phyloP scores from a whole-genome alignment of 2,329 filamentous ascomycete genomes.

The Daldinia sp. region DNA sequence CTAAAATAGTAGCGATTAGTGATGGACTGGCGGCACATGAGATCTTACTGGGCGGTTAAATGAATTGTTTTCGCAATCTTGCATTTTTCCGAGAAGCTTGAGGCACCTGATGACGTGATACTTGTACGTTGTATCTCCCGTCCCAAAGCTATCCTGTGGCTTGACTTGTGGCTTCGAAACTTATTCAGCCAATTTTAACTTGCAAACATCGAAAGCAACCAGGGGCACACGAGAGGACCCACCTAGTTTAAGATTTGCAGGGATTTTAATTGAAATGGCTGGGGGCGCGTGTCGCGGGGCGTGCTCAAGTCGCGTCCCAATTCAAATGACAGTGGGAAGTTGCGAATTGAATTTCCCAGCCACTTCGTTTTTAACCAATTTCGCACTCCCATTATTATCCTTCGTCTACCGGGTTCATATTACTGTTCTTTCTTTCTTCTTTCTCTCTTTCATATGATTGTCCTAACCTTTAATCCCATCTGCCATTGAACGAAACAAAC shows the following conservation, averaged over 20 bases:
- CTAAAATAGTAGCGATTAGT: conserved; percentile 4
- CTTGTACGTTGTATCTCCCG: neutral
- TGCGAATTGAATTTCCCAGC: conserved; percentile 45
- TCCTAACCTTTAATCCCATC: conserved; percentile 22
- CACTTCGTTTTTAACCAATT: conserved; percentile 45
- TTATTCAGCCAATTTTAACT: neutral
- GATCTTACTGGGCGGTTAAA: conserved; percentile 17
- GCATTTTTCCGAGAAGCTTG: conserved; percentile 1
- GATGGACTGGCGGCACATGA: conserved; percentile 10
- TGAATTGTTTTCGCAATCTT: conserved; percentile 20
- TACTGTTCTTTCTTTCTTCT: conserved; percentile 26
- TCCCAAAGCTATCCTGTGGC: neutral
- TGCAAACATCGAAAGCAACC: neutral
- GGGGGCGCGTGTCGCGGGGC: conserved; percentile 39
- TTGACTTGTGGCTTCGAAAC: conserved; percentile 1
- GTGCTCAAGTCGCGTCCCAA: conserved; percentile 31
- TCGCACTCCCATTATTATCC: conserved; percentile 39
- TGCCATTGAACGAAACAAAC: conserved; percentile 22
- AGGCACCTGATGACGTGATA: conserved; percentile 2
- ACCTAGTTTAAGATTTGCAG: conserved; percentile 28
- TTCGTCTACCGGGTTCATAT: conserved; percentile 29
- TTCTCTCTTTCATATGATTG: conserved; percentile 42
- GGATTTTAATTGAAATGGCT: conserved; percentile 53
- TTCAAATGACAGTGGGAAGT: conserved; percentile 16
- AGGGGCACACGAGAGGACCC: conserved; percentile 2